Percentiles rank a stretch among this genome's conserved stretches.
Conservation (phyloP, 192 early-diverging fungal genomes). For the Pilaira anomala region DNA sequence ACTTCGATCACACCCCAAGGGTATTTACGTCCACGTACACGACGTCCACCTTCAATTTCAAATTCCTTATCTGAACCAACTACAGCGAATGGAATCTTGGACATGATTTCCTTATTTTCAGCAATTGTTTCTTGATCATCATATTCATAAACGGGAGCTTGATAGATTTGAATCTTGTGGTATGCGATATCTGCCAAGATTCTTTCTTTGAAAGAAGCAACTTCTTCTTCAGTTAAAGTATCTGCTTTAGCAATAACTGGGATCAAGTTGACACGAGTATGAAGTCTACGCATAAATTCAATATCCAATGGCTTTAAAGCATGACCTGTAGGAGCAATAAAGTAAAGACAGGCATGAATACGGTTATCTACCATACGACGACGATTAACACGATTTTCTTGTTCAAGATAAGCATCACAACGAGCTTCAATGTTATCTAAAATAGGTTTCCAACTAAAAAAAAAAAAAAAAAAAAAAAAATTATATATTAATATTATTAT, state of each 20-base stretch:
- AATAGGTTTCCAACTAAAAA: conserved; percentile 91
- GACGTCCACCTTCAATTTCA: conserved; percentile 80
- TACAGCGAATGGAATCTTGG: conserved; percentile 95
- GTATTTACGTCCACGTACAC: conserved; percentile 86
- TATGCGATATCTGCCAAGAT: conserved; percentile 80
- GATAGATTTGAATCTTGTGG: conserved; percentile 87
- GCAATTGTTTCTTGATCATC: conserved; percentile 82
- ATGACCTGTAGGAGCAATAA: conserved; percentile 97
- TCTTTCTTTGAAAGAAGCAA: conserved; percentile 79
- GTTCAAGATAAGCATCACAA: conserved; percentile 88
- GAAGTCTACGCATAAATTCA: conserved; percentile 92
- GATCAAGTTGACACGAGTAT: conserved; percentile 85
- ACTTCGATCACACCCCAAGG: conserved; percentile 97
- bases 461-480: neutral
- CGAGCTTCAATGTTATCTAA: conserved; percentile 94
- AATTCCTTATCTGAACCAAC: conserved; percentile 89
- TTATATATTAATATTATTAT: neutral
- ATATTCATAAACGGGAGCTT: conserved; percentile 78
- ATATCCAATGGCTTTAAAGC: conserved; percentile 89
- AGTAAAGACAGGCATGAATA: conserved; percentile 94
- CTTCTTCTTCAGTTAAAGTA: conserved; percentile 82
- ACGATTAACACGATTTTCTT: conserved; percentile 90
- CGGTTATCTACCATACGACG: conserved; percentile 91
- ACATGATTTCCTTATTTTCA: conserved; percentile 77
- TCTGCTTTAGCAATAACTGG: conserved; percentile 92